These are phyloP conservation scores for Helicocarpus griseus DNA, from an alignment of 2,329 filamentous ascomycete genomes.

Conservation along the genomic window DNA sequence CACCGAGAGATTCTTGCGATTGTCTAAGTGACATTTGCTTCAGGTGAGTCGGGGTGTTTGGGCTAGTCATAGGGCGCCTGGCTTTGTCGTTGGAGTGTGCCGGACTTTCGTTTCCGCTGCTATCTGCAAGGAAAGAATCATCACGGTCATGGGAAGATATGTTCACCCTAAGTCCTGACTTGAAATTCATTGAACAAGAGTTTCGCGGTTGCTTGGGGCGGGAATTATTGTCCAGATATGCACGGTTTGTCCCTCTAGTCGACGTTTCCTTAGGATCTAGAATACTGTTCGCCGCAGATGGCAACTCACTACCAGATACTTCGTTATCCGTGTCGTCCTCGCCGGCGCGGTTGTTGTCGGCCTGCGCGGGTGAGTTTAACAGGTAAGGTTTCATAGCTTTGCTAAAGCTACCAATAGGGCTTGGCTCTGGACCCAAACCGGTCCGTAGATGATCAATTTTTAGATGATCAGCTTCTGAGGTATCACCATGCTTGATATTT, in stretches of 20 bases:
- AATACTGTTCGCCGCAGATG: conserved; percentile 8
- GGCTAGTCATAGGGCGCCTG: conserved; percentile 17
- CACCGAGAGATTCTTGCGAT: background rate
- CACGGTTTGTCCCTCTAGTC: background rate
- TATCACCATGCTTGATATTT: conserved; percentile 23
- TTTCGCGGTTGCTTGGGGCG: background rate
- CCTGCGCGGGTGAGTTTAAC: conserved; percentile 18
- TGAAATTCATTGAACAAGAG: conserved; percentile 8
- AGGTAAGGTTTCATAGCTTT: conserved; percentile 84
- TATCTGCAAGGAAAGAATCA: conserved; percentile 26
- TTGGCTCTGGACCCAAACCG: conserved; percentile 32
- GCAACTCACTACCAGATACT: conserved; percentile 14
- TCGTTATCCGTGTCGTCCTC: conserved; percentile 17
- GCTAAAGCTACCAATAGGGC: conserved; percentile 69
- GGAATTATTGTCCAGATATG: background rate
- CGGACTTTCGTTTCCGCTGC: conserved; percentile 24
- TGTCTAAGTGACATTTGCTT: conserved; percentile 2
- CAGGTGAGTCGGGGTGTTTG: conserved; percentile 10
- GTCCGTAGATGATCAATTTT: conserved; percentile 13
- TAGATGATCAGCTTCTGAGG: conserved; percentile 6
- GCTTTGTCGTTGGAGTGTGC: conserved; percentile 6
- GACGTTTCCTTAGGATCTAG: background rate
- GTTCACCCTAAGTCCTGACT: conserved; percentile 21
- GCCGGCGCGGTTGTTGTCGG: background rate
- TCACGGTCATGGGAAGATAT: conserved; percentile 18